Conservation (phyloP, 179 eudicot genomes). For the Patellifolia procumbens region DNA sequence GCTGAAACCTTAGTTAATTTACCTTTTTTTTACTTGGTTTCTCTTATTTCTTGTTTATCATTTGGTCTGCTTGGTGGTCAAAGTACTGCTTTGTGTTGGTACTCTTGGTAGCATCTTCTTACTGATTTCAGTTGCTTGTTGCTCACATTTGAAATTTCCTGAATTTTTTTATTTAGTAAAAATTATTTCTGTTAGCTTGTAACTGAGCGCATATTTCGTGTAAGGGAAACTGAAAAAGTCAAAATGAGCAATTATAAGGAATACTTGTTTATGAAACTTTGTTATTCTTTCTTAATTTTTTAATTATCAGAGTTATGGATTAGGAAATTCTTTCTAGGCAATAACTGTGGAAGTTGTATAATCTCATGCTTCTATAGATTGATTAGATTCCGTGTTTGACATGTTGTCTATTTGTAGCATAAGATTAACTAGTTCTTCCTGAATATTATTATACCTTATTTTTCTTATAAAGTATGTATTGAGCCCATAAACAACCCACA, state of each 20-base stretch:
- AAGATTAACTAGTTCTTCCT: background rate
- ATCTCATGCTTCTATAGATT: background rate
- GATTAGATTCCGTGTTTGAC: background rate
- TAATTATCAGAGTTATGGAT: background rate
- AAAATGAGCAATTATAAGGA: background rate
- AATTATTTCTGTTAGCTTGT: conserved; percentile 1
- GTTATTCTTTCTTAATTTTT: background rate
- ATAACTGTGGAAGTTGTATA: background rate
- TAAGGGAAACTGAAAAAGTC: background rate
- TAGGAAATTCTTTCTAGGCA: background rate
- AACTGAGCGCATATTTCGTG: background rate
- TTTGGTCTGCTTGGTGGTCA: background rate
- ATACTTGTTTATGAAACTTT: background rate
- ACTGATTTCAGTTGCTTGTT: background rate
- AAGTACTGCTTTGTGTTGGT: background rate
- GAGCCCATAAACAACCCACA: no score
- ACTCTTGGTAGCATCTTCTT: no score
- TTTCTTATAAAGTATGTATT: no score
- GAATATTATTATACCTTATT: background rate
- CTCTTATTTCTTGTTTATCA: background rate
- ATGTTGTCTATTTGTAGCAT: background rate
- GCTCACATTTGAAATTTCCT: background rate
- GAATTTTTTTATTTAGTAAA: background rate
- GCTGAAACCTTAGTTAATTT: background rate
- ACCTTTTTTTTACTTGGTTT: background rate